Evolutionary conservation across 768 basidiomycete genomes (phyloP).

Genomic region (Russula abietina): DNA sequence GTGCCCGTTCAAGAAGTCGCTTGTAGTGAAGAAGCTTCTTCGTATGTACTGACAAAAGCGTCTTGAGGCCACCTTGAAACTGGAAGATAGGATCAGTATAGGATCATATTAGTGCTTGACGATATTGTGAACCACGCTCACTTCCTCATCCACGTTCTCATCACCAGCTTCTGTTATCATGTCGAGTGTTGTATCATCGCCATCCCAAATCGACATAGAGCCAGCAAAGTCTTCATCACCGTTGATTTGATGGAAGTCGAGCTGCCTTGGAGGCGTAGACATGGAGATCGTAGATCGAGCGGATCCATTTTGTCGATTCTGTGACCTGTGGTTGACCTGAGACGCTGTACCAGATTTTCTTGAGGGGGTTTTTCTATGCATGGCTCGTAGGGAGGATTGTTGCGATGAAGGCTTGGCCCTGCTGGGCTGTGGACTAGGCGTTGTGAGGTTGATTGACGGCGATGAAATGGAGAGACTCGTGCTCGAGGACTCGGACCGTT

Average conservation of each 20-base stretch:
- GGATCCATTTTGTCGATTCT: constrained; percentile 26
- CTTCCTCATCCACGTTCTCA: constrained; percentile 69
- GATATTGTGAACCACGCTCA: constrained; percentile 26
- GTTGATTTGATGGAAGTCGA: constrained; percentile 29
- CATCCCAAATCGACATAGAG: constrained; percentile 41
- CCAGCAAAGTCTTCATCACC: constrained; percentile 25
- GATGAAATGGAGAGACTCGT: constrained; percentile 25
- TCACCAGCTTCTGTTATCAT: constrained; percentile 57
- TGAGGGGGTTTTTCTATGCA: constrained; percentile 23
- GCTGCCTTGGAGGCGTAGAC: constrained; percentile 11
- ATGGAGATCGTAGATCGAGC: constrained; percentile 13
- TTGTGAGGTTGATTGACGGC: constrained; percentile 17
- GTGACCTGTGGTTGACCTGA: constrained; percentile 26
- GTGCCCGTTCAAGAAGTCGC: constrained; percentile 72
- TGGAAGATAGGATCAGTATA: constrained; percentile 23
- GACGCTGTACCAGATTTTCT: constrained; percentile 25
- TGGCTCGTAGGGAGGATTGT: constrained; percentile 24
- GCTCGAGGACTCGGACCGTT: constrained; percentile 24
- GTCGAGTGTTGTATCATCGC: constrained; percentile 60
- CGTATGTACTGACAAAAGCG: constrained; percentile 39
- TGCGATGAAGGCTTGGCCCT: constrained; percentile 16
- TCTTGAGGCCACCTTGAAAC: constrained; percentile 42
- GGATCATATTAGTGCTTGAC: background rate
- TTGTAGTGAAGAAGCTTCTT: constrained; percentile 67
- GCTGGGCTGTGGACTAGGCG: constrained; percentile 18